A percentile compares a stretch with the other conserved stretches of the same genome.
phyloP scores from a whole-genome alignment of 805 yeast species.

The Starmerella sp. region DNA sequence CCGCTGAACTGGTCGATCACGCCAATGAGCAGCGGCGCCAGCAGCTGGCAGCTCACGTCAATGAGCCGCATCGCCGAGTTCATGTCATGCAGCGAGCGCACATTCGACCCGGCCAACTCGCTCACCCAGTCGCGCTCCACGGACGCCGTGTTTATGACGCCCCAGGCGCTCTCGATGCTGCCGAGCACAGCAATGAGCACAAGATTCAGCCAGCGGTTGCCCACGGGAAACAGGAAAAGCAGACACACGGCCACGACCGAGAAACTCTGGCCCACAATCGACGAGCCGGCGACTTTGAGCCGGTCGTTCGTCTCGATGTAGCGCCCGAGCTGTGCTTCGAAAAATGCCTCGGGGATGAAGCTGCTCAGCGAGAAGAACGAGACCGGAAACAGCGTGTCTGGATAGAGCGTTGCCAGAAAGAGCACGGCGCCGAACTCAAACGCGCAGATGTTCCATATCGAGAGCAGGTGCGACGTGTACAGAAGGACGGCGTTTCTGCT shows the following conservation, averaged over 20 bases:
- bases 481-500: constrained; percentile 8
- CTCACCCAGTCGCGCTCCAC: constrained; percentile 37
- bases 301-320: constrained; percentile 28
- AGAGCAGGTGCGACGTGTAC: constrained; percentile 31
- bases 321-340: constrained; percentile 24
- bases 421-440: constrained; percentile 33
- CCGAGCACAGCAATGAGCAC: constrained; percentile 27
- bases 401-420: constrained; percentile 30
- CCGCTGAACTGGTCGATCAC: constrained; percentile 25
- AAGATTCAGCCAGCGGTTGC: constrained; percentile 5
- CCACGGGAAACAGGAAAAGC: constrained; percentile 19
- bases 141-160: constrained; percentile 30
- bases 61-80: constrained; percentile 33
- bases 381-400: constrained; percentile 30
- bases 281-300: constrained; percentile 27
- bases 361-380: constrained; percentile 31
- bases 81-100: constrained; percentile 23
- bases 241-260: constrained; percentile 27
- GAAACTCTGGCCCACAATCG: constrained; percentile 28
- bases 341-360: constrained; percentile 14
- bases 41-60: constrained; percentile 32
- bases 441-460: constrained; percentile 34
- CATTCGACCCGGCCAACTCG: constrained; percentile 27
- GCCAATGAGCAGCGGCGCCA: constrained; percentile 33
- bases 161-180: constrained; percentile 30